phyloP scores from a whole-genome alignment of 495 filamentous ascomycete species.

The Neurospora discreta region DNA sequence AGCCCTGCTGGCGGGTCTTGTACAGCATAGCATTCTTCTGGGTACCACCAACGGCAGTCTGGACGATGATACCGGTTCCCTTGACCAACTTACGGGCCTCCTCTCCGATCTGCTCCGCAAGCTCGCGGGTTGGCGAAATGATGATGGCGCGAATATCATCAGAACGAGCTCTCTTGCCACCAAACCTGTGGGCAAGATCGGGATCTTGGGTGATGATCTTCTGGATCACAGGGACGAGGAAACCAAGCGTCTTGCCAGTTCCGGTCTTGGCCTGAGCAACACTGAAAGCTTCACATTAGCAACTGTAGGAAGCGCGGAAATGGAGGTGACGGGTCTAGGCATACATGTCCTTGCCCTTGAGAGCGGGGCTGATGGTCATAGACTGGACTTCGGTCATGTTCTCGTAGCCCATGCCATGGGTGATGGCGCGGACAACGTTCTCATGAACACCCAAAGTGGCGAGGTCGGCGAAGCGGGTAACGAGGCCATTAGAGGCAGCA shows the following conservation, averaged over 20 bases:
- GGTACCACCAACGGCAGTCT: conserved; percentile 83
- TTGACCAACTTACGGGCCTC: conserved; percentile 64
- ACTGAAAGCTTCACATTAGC: conserved; percentile 32
- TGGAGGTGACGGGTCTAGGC: conserved; percentile 17
- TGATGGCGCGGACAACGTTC: conserved; percentile 57
- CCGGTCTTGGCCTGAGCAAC: conserved; percentile 83
- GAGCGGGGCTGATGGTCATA: conserved; percentile 63
- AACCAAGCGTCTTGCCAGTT: conserved; percentile 80
- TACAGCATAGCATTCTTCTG: conserved; percentile 52
- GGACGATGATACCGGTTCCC: conserved; percentile 61
- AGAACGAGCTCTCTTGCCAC: conserved; percentile 23
- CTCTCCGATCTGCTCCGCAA: conserved; percentile 85
- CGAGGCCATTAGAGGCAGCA: conserved; percentile 10
- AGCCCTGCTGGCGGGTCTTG: conserved; percentile 59
- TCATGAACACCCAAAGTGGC: conserved; percentile 47
- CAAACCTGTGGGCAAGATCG: conserved; percentile 21
- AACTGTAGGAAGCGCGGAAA: background rate
- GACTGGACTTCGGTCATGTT: conserved; percentile 92
- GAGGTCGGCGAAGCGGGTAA: conserved; percentile 65
- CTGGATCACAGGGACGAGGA: conserved; percentile 67
- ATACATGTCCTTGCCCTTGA: conserved; percentile 77
- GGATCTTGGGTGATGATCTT: conserved; percentile 54
- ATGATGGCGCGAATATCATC: conserved; percentile 79
- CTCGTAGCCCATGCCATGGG: conserved; percentile 59
- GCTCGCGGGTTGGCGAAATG: conserved; percentile 87